These are phyloP conservation scores for Vigna radiata DNA, from an alignment of 306 rosid genomes.

Conservation along the genomic window DNA sequence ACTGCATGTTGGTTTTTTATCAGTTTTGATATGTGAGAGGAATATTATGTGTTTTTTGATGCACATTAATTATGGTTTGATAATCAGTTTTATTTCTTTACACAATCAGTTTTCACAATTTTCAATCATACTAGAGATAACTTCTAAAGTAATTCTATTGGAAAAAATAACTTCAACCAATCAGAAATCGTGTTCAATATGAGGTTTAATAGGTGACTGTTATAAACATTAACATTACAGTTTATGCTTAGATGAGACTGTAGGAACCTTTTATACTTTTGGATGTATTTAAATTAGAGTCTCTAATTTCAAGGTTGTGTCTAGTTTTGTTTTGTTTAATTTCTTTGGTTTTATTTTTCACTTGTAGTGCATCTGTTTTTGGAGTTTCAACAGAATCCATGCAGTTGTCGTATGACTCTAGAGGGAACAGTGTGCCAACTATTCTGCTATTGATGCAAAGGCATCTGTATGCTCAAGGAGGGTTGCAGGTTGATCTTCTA, in stretches of 20 bases:
- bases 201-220: neutral
- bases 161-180: neutral
- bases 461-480: conserved; percentile 78
- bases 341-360: conserved; percentile 41
- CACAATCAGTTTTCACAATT: neutral
- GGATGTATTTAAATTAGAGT: neutral
- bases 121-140: neutral
- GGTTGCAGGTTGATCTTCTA: conserved; percentile 68
- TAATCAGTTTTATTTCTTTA: neutral
- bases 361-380: conserved; percentile 78
- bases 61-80: neutral
- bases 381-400: conserved; percentile 97
- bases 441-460: conserved; percentile 90
- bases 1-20: conserved; percentile 15
- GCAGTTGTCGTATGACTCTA: conserved; percentile 83
- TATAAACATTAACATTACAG: neutral
- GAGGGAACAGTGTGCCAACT: conserved; percentile 95
- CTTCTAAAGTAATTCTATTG: neutral
- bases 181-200: neutral
- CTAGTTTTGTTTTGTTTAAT: neutral
- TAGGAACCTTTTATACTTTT: neutral
- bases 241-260: neutral
- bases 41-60: neutral
- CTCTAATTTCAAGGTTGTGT: neutral
- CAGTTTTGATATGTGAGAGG: neutral